These are phyloP conservation scores for Phalaenopsis equestris DNA, from an alignment of 106 monocot genomes.

Conservation along the genomic window DNA sequence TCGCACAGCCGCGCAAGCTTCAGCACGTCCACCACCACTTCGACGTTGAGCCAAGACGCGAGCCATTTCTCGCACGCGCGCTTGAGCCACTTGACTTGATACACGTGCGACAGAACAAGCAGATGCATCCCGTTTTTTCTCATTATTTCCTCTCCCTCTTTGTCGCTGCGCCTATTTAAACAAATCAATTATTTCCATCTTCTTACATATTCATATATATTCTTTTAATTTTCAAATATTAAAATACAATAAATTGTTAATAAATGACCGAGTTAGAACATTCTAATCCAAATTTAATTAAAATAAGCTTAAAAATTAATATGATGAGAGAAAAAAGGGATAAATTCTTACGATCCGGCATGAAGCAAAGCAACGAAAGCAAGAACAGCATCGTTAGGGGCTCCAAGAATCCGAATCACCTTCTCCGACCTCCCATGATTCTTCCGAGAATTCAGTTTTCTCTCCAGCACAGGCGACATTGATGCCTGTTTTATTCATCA, in stretches of 20 bases:
- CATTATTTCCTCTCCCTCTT: slow-evolving; percentile 21
- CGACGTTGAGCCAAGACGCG: slow-evolving; percentile 21
- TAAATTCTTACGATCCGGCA: slow-evolving; percentile 10
- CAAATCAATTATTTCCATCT: background rate
- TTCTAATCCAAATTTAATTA: too few species aligned
- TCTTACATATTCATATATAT: too few species aligned
- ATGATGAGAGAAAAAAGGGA: background rate
- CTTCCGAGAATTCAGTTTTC: slow-evolving; percentile 10
- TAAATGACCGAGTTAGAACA: too few species aligned
- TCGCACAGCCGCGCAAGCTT: slow-evolving; percentile 30
- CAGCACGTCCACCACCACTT: slow-evolving; percentile 29
- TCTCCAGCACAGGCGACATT: slow-evolving; percentile 50
- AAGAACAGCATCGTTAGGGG: slow-evolving; percentile 45
- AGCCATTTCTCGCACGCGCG: slow-evolving; percentile 22
- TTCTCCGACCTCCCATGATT: slow-evolving; percentile 5
- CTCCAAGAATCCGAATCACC: slow-evolving; percentile 38
- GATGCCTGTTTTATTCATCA: slow-evolving; percentile 15
- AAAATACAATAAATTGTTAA: too few species aligned
- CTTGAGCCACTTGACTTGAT: slow-evolving; percentile 43
- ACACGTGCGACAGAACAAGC: slow-evolving; percentile 47
- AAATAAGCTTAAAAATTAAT: too few species aligned
- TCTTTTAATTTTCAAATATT: too few species aligned
- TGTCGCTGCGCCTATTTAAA: background rate
- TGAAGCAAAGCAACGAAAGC: slow-evolving; percentile 44
- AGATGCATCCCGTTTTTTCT: slow-evolving; percentile 31